Evolutionary conservation across 768 basidiomycete species (phyloP).

Genomic region (Trametes villosa): DNA sequence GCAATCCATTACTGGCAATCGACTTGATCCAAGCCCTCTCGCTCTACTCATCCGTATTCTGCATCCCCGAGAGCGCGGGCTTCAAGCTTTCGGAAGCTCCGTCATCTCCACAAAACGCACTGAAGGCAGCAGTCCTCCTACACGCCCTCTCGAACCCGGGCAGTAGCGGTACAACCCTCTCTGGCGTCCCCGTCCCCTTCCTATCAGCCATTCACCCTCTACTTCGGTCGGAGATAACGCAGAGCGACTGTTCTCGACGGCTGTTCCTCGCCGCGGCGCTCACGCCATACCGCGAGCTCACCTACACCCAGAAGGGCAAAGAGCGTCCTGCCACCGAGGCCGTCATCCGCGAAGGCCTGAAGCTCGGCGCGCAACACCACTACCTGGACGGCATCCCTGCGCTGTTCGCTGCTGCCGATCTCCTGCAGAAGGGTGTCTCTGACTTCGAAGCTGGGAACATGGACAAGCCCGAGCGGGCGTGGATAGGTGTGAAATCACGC

Average conservation of each 20-base stretch:
- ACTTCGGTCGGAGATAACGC: constrained; percentile 42
- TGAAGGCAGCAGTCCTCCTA: constrained; percentile 65
- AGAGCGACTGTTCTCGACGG: constrained; percentile 50
- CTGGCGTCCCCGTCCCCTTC: constrained; percentile 22
- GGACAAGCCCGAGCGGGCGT: constrained; percentile 52
- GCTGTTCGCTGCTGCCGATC: constrained; percentile 58
- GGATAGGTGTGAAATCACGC: constrained; percentile 50
- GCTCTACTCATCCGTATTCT: constrained; percentile 72
- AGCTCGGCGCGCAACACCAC: constrained; percentile 78
- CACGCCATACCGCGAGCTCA: constrained; percentile 67
- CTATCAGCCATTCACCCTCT: constrained; percentile 54
- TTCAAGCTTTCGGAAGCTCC: constrained; percentile 50
- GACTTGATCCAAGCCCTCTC: constrained; percentile 73
- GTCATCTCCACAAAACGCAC: constrained; percentile 44
- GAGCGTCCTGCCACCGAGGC: constrained; percentile 61
- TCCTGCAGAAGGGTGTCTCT: constrained; percentile 40
- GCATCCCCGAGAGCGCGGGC: constrained; percentile 50
- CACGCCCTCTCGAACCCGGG: constrained; percentile 47
- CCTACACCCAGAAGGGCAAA: constrained; percentile 71
- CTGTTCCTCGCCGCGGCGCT: constrained; percentile 81
- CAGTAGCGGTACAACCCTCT: constrained; percentile 15
- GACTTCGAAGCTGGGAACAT: constrained; percentile 10
- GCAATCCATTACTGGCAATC: constrained; percentile 74
- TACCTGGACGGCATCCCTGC: constrained; percentile 76
- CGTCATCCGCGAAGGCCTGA: constrained; percentile 82